Conservation (phyloP, 441 rosid species). For the Iberis amara region DNA sequence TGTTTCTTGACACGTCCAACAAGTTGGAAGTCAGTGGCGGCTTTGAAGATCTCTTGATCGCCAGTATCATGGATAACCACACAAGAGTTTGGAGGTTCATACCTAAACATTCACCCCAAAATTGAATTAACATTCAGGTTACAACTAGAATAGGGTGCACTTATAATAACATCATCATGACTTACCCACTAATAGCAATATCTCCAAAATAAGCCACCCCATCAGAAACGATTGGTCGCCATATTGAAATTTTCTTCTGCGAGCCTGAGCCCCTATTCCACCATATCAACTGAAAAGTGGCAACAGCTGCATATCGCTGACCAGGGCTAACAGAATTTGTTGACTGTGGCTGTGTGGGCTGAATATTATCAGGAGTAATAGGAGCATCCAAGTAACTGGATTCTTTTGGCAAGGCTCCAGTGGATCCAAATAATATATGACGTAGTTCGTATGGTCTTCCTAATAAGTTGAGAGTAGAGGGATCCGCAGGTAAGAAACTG, state of each 20-base stretch:
- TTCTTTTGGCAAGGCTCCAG: constrained; percentile 39
- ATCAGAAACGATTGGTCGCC: constrained; percentile 80
- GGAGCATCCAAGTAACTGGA: constrained; percentile 35
- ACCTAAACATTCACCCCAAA: constrained; percentile 42
- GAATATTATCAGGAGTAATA: constrained; percentile 35
- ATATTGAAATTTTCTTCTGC: constrained; percentile 73
- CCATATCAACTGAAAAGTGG: constrained; percentile 85
- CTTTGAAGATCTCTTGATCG: constrained; percentile 63
- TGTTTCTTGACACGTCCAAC: constrained; percentile 88
- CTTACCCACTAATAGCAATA: constrained; percentile 89
- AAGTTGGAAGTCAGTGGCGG: constrained; percentile 60
- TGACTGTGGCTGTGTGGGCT: constrained; percentile 32
- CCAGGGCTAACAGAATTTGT: constrained; percentile 46
- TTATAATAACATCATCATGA: constrained; percentile 16
- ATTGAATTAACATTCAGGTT: constrained; percentile 19
- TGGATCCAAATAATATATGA: constrained; percentile 52
- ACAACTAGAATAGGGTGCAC: constrained; percentile 12
- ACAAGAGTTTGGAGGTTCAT: constrained; percentile 82
- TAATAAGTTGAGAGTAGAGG: constrained; percentile 42
- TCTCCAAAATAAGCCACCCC: constrained; percentile 94
- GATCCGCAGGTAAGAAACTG: constrained; percentile 81
- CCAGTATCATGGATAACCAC: constrained; percentile 67
- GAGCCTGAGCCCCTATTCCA: constrained; percentile 72
- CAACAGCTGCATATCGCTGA: constrained; percentile 69
- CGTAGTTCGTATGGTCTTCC: constrained; percentile 77